A percentile compares a stretch with the other conserved stretches of the same genome.
These are phyloP conservation scores for Penicillium sclerotiorum DNA, from an alignment of 2,329 filamentous ascomycete genomes.

Conservation along the genomic window DNA sequence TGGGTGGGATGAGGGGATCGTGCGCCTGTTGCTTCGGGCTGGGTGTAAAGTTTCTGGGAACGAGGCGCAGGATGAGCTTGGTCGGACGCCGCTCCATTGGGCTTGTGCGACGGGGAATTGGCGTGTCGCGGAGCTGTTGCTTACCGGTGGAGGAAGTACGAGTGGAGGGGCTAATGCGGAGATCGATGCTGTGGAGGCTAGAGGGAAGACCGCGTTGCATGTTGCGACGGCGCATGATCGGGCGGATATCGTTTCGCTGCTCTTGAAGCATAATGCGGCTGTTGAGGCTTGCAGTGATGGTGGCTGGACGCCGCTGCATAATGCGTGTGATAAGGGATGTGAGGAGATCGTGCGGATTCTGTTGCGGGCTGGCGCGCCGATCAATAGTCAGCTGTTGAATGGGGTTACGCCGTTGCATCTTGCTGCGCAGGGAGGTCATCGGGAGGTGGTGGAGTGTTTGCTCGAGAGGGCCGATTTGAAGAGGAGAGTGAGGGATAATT, in stretches of 20 bases:
- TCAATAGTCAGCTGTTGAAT: conserved; percentile 43
- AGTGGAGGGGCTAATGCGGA: conserved; percentile 38
- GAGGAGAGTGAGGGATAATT: conserved; percentile 38
- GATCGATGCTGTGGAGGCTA: conserved; percentile 46
- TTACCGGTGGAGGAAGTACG: conserved; percentile 40
- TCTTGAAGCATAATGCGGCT: conserved; percentile 50
- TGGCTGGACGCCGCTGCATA: conserved; percentile 57
- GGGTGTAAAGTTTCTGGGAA: conserved; percentile 43
- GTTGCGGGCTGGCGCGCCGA: conserved; percentile 38
- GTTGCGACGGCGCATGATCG: conserved; percentile 51
- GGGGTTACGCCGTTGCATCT: conserved; percentile 44
- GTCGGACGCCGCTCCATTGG: conserved; percentile 60
- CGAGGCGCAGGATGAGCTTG: conserved; percentile 47
- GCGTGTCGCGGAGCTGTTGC: conserved; percentile 52
- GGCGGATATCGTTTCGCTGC: conserved; percentile 39
- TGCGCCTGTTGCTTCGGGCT: conserved; percentile 44
- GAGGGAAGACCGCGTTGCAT: conserved; percentile 53
- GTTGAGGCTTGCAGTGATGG: conserved; percentile 54
- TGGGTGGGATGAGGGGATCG: conserved; percentile 52
- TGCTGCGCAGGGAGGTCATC: conserved; percentile 44
- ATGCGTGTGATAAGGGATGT: conserved; percentile 55
- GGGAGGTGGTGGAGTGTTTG: conserved; percentile 39
- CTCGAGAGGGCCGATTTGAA: conserved; percentile 37
- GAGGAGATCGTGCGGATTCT: conserved; percentile 50
- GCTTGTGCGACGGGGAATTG: conserved; percentile 60